Base-by-base conservation (phyloP, 208 protist genomes). In the Strigomonas oncopelti region DNA sequence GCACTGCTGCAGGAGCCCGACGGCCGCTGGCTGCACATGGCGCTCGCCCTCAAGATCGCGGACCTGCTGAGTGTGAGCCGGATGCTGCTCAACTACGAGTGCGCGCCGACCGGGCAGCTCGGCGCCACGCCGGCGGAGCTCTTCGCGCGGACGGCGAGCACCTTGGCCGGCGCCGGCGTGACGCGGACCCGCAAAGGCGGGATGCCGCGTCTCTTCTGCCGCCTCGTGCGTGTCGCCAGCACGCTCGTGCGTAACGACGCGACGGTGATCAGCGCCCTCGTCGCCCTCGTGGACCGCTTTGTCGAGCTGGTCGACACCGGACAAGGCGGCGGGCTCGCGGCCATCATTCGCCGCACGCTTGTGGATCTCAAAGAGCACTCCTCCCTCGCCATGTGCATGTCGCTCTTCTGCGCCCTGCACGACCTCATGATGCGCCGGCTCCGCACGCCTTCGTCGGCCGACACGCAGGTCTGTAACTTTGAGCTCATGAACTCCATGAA, bases 201-300 rank as follows among this genome's bases (percentile, higher is more conserved):
- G 27, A 84, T 90, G 75, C 58, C 88, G 38, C 83, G 91, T 11
- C 55, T 96, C n/a, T 93, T 93, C 81, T 74, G 74, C 20, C 82
- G 91, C 8, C 79, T 96, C 32, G 64, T 96, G 34, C 80, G 81
- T n/a, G 75, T 84, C 20, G 64, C 80, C 0, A 85, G 80, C 73
- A 68, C 62, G 54, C 83, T 96, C 67, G 91, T 83, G 22, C 77
- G 93, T 42, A 66, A 81, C 31, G 68, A 75, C 31, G 61, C 42
- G 1, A 24, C 34, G 0, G 57, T 72, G 8, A 32, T 93, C 24
- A 78, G 79, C 29, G 60, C 64, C 24, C 66, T 90, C 25, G 55
- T 91, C 24, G 27, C 64, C 29, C 68, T 93, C 20, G 48, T 74
- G 1, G 71, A 77, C 45, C 69, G 71, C 46, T 92, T 83, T 65